Percentiles rank a stretch among this genome's conserved stretches.
Conservation (phyloP, 345 rosid species). For the Moricandia arvensis region DNA sequence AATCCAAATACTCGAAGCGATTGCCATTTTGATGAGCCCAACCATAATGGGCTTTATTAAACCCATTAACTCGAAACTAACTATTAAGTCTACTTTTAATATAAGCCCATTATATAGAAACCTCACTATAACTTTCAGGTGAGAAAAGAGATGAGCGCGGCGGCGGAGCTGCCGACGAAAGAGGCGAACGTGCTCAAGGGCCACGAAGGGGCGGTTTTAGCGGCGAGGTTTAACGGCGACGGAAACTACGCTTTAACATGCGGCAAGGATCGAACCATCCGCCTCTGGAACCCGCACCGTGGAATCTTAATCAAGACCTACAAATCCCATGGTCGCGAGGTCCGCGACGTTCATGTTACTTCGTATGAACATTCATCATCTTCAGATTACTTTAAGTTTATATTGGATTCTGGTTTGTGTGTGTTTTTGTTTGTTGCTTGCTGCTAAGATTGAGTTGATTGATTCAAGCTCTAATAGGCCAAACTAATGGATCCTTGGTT, state of each 20-base stretch:
- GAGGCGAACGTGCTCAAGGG: constrained; percentile 69
- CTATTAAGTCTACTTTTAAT: background rate
- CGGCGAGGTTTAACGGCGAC: constrained; percentile 86
- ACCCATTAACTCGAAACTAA: background rate
- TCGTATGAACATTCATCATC: constrained; percentile 39
- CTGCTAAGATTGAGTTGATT: background rate
- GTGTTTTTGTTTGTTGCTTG: background rate
- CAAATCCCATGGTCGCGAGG: constrained; percentile 95
- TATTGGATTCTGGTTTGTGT: background rate
- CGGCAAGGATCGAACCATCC: constrained; percentile 97
- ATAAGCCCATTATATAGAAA: constrained; percentile 10
- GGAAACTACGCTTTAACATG: constrained; percentile 92
- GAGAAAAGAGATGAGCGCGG: constrained; percentile 43
- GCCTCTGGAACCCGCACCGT: constrained; percentile 98
- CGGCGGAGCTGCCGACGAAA: constrained; percentile 55
- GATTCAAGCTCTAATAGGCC: background rate
- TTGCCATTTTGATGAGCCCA: background rate
- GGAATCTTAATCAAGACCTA: constrained; percentile 92
- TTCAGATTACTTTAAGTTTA: background rate
- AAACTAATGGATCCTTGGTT: too few relatives aligned
- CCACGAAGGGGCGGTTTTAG: constrained; percentile 81
- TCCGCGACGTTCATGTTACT: constrained; percentile 96
- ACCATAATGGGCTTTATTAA: background rate
- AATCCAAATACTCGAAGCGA: background rate
- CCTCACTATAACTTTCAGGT: constrained; percentile 15